phyloP scores from a whole-genome alignment of 371 early-diverging fungal species.

The Blakeslea trispora region DNA sequence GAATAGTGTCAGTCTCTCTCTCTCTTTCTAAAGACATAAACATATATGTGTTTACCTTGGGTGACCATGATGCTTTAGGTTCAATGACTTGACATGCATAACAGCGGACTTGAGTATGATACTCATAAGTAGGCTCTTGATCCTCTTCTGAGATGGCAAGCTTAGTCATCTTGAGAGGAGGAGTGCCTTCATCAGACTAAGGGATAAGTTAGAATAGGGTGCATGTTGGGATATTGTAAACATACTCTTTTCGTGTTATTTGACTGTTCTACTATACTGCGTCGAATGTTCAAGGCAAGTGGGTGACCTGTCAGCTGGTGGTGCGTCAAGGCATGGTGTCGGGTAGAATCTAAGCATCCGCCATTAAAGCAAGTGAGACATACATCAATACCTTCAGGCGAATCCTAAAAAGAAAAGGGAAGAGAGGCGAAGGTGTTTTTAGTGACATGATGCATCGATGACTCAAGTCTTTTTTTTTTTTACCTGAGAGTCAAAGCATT shows the following conservation, averaged over 20 bases:
- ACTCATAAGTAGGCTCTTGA: slow-evolving; percentile 73
- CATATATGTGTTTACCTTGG: slow-evolving; percentile 27
- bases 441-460: no score
- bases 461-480: background rate
- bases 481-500: slow-evolving; percentile 90
- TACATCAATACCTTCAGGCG: slow-evolving; percentile 82
- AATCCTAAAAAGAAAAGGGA: slow-evolving; percentile 56
- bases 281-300: slow-evolving; percentile 83
- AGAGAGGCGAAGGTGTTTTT: no score
- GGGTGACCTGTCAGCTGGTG: slow-evolving; percentile 71
- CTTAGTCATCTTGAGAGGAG: slow-evolving; percentile 85
- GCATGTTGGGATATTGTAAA: background rate
- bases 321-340: slow-evolving; percentile 80
- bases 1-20: background rate
- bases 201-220: background rate
- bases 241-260: slow-evolving; percentile 32
- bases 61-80: slow-evolving; percentile 24
- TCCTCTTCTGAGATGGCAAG: slow-evolving; percentile 82
- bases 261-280: slow-evolving; percentile 46
- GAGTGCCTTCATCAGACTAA: slow-evolving; percentile 36
- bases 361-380: slow-evolving; percentile 94
- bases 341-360: slow-evolving; percentile 68
- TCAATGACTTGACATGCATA: slow-evolving; percentile 63
- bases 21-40: background rate
- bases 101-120: slow-evolving; percentile 66